phyloP scores from a whole-genome alignment of 352 stramenopile species.

The Phytopythium delawarense region DNA sequence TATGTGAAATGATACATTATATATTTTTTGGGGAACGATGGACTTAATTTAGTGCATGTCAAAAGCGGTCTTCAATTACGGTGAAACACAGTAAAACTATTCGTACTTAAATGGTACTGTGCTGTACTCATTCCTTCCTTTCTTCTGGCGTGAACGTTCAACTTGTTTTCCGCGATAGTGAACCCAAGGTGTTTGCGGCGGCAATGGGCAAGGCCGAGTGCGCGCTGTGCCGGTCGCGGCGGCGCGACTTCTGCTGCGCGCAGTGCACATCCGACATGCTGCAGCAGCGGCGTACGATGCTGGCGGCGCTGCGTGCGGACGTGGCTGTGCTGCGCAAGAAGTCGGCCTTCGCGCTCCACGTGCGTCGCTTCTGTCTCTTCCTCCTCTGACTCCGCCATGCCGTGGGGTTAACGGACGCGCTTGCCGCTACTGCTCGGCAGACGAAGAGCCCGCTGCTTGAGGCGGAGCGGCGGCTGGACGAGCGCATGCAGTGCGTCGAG shows the following conservation, averaged over 20 bases:
- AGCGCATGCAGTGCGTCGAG: slow-evolving; percentile 55
- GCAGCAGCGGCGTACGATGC: slow-evolving; percentile 75
- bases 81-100: no score
- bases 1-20: no score
- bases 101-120: background rate
- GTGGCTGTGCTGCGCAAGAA: slow-evolving; percentile 80
- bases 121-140: background rate
- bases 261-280: slow-evolving; percentile 63
- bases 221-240: slow-evolving; percentile 44
- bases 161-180: background rate
- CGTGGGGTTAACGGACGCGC: background rate
- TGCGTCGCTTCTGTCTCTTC: slow-evolving; percentile 12
- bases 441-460: slow-evolving; percentile 47
- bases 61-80: no score
- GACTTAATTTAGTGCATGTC: no score
- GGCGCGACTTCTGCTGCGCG: slow-evolving; percentile 54
- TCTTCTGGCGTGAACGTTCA: background rate
- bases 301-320: slow-evolving; percentile 67
- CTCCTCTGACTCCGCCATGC: no score
- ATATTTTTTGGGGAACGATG: no score
- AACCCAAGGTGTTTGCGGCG: background rate
- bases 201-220: slow-evolving; percentile 47
- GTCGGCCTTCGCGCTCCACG: slow-evolving; percentile 57
- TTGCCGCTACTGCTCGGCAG: slow-evolving; percentile 16
- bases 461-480: slow-evolving; percentile 43